phyloP scores from a whole-genome alignment of 192 early-diverging fungal genomes.

The Kappamyces sp. region DNA sequence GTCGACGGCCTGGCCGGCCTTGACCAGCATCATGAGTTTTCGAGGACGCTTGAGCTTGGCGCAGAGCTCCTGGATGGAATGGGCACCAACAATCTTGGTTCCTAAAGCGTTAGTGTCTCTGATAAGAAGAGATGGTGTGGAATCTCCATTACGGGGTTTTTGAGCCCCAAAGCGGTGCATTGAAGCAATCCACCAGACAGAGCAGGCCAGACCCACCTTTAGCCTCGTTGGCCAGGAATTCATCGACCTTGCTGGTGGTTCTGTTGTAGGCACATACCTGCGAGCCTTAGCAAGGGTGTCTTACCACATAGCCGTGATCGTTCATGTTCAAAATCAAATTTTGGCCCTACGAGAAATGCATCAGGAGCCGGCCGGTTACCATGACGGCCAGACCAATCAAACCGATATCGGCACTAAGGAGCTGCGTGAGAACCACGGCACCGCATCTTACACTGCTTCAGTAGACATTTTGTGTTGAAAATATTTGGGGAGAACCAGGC shows the following conservation, averaged over 20 bases:
- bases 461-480: constrained; percentile 12
- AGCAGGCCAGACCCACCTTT: constrained; percentile 59
- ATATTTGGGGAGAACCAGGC: neutral
- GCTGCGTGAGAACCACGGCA: neutral
- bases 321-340: constrained; percentile 99
- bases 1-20: constrained; percentile 92
- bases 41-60: constrained; percentile 89
- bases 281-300: neutral
- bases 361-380: constrained; percentile 44
- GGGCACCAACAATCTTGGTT: constrained; percentile 89
- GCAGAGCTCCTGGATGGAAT: constrained; percentile 90
- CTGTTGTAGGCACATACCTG: constrained; percentile 93
- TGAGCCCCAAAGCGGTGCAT: neutral
- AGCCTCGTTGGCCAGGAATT: constrained; percentile 92
- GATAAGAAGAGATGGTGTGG: neutral
- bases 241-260: constrained; percentile 88
- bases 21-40: constrained; percentile 98
- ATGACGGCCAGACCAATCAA: constrained; percentile 99
- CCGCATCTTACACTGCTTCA: constrained; percentile 6
- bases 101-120: constrained; percentile 35
- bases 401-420: constrained; percentile 85
- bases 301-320: constrained; percentile 81
- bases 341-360: constrained; percentile 69
- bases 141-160: neutral
- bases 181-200: neutral